Evolutionary conservation across 2,329 filamentous ascomycete species (phyloP).

Genomic region (Monosporascus cannonballus): DNA sequence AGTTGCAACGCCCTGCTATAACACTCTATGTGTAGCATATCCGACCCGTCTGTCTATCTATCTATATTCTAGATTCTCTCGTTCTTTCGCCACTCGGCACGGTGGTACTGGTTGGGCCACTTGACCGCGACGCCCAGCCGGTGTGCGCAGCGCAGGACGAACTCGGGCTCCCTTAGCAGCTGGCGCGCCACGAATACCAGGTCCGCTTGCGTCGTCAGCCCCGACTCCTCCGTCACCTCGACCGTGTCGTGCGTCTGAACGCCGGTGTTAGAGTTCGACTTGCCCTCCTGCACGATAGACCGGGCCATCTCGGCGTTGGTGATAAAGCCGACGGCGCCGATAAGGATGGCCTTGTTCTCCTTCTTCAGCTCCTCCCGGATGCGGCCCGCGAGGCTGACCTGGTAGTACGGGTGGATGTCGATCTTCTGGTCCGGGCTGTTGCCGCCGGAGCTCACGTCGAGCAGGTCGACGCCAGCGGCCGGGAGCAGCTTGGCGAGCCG

Average conservation of each 20-base stretch:
- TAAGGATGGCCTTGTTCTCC: constrained; percentile 47
- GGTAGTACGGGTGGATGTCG: constrained; percentile 58
- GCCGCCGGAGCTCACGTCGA: constrained; percentile 77
- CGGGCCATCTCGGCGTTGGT: constrained; percentile 63
- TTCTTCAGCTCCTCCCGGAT: constrained; percentile 60
- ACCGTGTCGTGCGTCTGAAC: constrained; percentile 30
- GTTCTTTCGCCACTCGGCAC: constrained; percentile 27
- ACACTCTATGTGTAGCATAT: no score
- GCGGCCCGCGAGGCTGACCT: constrained; percentile 64
- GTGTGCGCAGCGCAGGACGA: constrained; percentile 67
- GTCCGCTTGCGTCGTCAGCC: constrained; percentile 49
- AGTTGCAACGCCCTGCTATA: no score
- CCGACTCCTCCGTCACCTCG: constrained; percentile 34
- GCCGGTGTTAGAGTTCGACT: constrained; percentile 5
- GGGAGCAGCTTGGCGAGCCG: constrained; percentile 65
- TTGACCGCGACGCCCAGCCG: constrained; percentile 65
- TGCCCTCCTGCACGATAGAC: constrained; percentile 43
- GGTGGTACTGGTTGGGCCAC: constrained; percentile 62
- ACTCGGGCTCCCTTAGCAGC: constrained; percentile 76
- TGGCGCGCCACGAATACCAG: constrained; percentile 68
- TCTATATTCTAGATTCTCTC: constrained; percentile 16
- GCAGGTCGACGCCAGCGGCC: constrained; percentile 67
- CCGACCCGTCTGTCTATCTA: no score
- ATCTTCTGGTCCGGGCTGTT: constrained; percentile 59
- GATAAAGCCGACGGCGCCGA: constrained; percentile 72